Conservation (phyloP, 768 basidiomycete genomes). For the Boletus tomentosulus region DNA sequence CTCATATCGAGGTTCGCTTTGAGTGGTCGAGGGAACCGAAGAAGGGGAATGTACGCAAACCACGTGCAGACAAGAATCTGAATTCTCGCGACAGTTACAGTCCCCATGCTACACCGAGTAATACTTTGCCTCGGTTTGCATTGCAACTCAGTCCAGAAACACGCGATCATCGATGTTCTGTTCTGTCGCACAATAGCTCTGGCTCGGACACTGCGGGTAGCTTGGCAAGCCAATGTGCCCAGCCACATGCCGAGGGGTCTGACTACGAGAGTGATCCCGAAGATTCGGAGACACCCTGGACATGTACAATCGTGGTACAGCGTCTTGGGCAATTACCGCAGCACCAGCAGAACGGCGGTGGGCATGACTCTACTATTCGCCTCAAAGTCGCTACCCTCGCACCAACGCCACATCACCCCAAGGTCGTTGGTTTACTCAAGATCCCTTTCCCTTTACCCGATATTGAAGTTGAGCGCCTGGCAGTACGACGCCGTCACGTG, state of each 20-base stretch:
- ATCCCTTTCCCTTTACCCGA: slow-evolving; percentile 87
- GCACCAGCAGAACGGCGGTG: slow-evolving; percentile 2
- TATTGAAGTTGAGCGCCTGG: slow-evolving; percentile 63
- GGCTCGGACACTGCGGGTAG: slow-evolving; percentile 32
- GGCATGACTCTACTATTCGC: slow-evolving; percentile 20
- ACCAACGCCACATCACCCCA: slow-evolving; percentile 94
- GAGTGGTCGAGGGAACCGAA: slow-evolving; percentile 62
- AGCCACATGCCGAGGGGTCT: slow-evolving; percentile 38
- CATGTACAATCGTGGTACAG: slow-evolving; percentile 73
- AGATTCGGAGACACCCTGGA: slow-evolving; percentile 96
- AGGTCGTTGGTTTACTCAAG: slow-evolving; percentile 87
- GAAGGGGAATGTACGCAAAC: slow-evolving; percentile 19
- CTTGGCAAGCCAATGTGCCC: slow-evolving; percentile 10
- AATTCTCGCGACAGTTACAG: slow-evolving; percentile 8
- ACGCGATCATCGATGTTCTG: slow-evolving; percentile 35
- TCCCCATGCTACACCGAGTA: slow-evolving; percentile 8
- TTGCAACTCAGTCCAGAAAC: slow-evolving; percentile 9
- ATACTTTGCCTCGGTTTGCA: slow-evolving; percentile 3
- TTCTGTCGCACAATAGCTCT: slow-evolving; percentile 38
- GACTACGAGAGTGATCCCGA: slow-evolving; percentile 91
- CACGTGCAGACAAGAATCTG: slow-evolving; percentile 16
- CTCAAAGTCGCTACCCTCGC: slow-evolving; percentile 81
- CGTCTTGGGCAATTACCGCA: slow-evolving; percentile 29
- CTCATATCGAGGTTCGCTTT: slow-evolving; percentile 65
- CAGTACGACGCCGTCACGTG: slow-evolving; percentile 47